Evolutionary conservation across 108 stramenopile species (phyloP).

Genomic region (Conticribra weissflogii): DNA sequence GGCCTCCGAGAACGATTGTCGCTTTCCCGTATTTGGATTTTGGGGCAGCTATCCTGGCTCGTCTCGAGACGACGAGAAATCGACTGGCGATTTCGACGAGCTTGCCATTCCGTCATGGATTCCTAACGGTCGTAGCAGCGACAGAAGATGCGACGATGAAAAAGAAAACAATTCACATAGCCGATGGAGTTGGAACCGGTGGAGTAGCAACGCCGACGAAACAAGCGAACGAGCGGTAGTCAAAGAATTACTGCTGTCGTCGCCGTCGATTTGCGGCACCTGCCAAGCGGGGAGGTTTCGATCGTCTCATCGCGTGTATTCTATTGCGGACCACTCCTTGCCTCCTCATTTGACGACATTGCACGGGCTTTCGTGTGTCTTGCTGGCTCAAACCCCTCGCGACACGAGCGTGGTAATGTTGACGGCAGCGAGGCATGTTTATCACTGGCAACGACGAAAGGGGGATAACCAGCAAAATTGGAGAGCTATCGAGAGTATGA

Average conservation of each 20-base stretch:
- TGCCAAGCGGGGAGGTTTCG: constrained; percentile 23
- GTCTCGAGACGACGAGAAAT: neutral
- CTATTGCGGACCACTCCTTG: constrained; percentile 23
- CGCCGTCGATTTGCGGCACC: constrained; percentile 30
- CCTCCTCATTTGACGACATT: constrained; percentile 44
- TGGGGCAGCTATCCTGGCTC: constrained; percentile 67
- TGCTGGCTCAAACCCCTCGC: constrained; percentile 34
- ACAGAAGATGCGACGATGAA: neutral
- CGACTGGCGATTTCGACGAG: too few relatives aligned
- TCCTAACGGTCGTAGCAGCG: neutral
- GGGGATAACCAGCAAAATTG: constrained; percentile 25
- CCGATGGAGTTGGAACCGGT: neutral
- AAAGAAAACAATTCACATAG: neutral
- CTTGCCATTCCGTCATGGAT: constrained; percentile 44
- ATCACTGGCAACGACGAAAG: constrained; percentile 24
- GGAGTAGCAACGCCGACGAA: constrained; percentile 6
- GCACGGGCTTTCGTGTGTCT: constrained; percentile 40
- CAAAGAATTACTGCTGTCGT: constrained; percentile 29
- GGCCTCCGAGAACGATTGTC: constrained; percentile 59
- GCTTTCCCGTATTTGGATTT: constrained; percentile 79
- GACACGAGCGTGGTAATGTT: constrained; percentile 17
- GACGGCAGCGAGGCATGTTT: constrained; percentile 42
- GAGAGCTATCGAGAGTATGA: constrained; percentile 17
- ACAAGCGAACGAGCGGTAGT: constrained; percentile 1
- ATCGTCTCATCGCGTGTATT: constrained; percentile 47